These are phyloP conservation scores for Ophiostoma quercus DNA, from an alignment of 2,329 filamentous ascomycete genomes.

Conservation along the genomic window DNA sequence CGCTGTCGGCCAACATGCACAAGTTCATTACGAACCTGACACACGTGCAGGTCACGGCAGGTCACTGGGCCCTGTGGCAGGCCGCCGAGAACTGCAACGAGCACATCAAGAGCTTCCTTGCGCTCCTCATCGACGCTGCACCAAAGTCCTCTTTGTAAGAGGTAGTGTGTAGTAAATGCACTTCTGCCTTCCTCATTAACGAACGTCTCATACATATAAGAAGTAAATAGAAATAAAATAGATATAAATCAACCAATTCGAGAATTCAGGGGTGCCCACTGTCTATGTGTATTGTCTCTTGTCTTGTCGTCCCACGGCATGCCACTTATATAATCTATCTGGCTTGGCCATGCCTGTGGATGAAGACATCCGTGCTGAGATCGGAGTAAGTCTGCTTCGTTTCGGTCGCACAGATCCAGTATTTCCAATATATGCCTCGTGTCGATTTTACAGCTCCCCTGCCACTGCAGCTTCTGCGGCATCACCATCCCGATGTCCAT, in stretches of 20 bases:
- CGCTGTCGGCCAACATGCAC: conserved; percentile 68
- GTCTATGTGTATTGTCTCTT: neutral
- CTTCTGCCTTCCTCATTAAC: neutral
- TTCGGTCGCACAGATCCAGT: neutral
- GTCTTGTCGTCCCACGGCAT: neutral
- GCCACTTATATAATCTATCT: neutral
- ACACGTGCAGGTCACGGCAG: conserved; percentile 58
- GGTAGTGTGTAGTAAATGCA: neutral
- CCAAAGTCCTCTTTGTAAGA: conserved; percentile 35
- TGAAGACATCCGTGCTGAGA: neutral
- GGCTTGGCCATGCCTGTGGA: neutral
- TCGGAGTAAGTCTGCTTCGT: neutral
- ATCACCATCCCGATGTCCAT: neutral
- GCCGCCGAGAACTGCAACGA: conserved; percentile 64
- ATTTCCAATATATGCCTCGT: neutral
- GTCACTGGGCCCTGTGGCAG: conserved; percentile 82
- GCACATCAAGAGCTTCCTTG: conserved; percentile 63
- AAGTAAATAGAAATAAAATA: neutral
- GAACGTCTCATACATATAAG: neutral
- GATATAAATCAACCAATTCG: neutral
- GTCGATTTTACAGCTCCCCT: neutral
- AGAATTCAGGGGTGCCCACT: neutral
- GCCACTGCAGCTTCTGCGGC: neutral
- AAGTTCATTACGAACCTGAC: conserved; percentile 60
- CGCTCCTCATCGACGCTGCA: conserved; percentile 40